These are phyloP conservation scores for Boletus eberwhitei DNA, from an alignment of 768 basidiomycete genomes.

Conservation along the genomic window DNA sequence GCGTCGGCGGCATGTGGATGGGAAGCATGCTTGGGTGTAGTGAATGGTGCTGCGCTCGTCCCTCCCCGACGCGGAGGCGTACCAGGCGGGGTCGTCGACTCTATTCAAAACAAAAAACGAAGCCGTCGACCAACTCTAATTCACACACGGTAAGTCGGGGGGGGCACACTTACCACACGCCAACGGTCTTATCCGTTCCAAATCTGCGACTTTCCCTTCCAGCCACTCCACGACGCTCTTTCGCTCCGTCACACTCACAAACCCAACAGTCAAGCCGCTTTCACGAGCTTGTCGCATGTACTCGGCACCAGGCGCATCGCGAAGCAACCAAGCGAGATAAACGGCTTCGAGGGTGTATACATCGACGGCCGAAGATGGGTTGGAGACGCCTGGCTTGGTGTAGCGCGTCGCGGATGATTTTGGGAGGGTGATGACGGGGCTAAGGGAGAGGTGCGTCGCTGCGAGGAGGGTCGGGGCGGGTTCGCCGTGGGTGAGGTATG, in stretches of 20 bases:
- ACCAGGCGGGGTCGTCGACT: constrained; percentile 62
- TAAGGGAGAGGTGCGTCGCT: constrained; percentile 67
- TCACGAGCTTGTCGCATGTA: constrained; percentile 87
- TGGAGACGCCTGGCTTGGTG: constrained; percentile 53
- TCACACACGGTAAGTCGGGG: background rate
- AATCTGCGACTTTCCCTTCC: constrained; percentile 45
- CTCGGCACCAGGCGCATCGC: constrained; percentile 72
- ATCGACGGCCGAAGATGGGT: constrained; percentile 35
- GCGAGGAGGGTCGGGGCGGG: constrained; percentile 46
- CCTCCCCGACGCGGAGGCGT: constrained; percentile 42
- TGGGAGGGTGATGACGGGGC: constrained; percentile 49
- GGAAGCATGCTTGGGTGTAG: constrained; percentile 21
- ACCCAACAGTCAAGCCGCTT: constrained; percentile 64
- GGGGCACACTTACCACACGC: constrained; percentile 16
- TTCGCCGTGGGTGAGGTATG: constrained; percentile 39
- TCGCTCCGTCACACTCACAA: constrained; percentile 86
- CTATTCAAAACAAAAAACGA: constrained; percentile 18
- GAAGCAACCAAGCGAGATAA: constrained; percentile 77
- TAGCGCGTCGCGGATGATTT: constrained; percentile 80
- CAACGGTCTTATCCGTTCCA: constrained; percentile 26
- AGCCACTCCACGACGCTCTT: constrained; percentile 86
- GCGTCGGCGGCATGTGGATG: constrained; percentile 25
- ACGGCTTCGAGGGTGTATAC: constrained; percentile 81
- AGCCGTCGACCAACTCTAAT: background rate
- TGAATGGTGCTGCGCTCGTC: constrained; percentile 14